Percentiles rank a stretch among this genome's conserved stretches.
These are phyloP conservation scores for Solanum bulbocastanum DNA, from an alignment of 257 asterid genomes.

Conservation along the genomic window DNA sequence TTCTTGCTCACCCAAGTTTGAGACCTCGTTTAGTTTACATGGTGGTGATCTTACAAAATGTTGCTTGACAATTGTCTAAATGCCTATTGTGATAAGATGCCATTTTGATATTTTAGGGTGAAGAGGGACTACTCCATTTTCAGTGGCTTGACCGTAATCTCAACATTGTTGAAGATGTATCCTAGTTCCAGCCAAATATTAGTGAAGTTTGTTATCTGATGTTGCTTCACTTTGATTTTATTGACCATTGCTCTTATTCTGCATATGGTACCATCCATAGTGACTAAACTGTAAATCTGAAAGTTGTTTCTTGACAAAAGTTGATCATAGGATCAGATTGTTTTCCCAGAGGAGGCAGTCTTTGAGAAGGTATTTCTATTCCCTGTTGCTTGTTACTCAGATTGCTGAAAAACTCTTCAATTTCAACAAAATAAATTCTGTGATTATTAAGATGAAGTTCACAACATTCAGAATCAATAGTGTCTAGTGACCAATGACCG, in stretches of 20 bases:
- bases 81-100: not conserved
- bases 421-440: not conserved
- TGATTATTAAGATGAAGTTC: not conserved
- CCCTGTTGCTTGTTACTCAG: not conserved
- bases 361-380: constrained; percentile 63
- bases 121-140: constrained; percentile 80
- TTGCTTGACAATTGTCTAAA: not conserved
- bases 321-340: constrained; percentile 68
- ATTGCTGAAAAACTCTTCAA: not conserved
- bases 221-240: not conserved
- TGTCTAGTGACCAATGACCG: not conserved
- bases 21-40: not conserved
- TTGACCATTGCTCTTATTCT: not conserved
- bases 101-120: constrained; percentile 40
- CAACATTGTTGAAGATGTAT: constrained; percentile 78
- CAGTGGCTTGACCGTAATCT: constrained; percentile 83
- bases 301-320: constrained; percentile 38
- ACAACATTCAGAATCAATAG: not conserved
- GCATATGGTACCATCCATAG: not conserved
- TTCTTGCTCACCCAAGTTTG: not conserved
- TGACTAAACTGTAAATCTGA: not conserved
- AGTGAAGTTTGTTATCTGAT: not conserved
- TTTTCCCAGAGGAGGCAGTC: constrained; percentile 85
- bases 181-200: constrained; percentile 20
- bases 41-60: not conserved